Conservation (phyloP, 1,284 basidiomycete species). For the Apiotrichum sp. region DNA sequence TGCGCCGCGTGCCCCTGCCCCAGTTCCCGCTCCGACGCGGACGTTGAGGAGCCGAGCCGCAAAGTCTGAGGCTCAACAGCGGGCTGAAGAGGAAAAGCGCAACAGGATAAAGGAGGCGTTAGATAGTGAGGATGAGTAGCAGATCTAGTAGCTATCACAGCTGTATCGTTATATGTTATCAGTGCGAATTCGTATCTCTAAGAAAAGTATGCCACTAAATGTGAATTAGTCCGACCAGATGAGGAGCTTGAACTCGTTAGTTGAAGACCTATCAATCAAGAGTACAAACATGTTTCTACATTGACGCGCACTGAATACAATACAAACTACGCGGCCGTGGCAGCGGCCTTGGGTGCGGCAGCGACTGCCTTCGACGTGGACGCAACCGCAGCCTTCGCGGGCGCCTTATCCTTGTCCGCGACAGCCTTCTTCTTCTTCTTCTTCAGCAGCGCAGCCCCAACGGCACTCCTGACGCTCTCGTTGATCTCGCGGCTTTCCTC, state of each 20-base stretch:
- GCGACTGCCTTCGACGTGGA: conserved; percentile 17
- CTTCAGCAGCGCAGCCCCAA: conserved; percentile 55
- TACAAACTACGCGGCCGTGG: neutral
- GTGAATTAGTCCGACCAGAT: too few species aligned
- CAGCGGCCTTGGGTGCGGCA: conserved; percentile 8
- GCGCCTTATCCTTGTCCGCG: conserved; percentile 21
- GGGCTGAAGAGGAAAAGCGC: conserved; percentile 25
- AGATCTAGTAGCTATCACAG: neutral
- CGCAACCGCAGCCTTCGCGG: conserved; percentile 21
- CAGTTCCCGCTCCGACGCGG: conserved; percentile 14
- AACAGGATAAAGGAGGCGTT: conserved; percentile 22
- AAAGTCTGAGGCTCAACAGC: conserved; percentile 23
- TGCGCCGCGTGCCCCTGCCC: neutral
- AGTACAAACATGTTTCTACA: neutral
- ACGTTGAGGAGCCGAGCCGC: conserved; percentile 25
- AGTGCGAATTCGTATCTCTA: too few species aligned
- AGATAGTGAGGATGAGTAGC: conserved; percentile 19
- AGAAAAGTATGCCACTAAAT: too few species aligned
- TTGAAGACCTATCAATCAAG: neutral
- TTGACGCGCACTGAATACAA: neutral
- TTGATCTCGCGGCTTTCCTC: conserved; percentile 13
- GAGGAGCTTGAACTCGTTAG: neutral
- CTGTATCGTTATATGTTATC: neutral
- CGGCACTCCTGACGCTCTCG: conserved; percentile 61
- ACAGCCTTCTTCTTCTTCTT: conserved; percentile 19